These are phyloP conservation scores for Cutaneotrichosporon cavernicola DNA, from an alignment of 1,284 basidiomycete genomes.

Conservation along the genomic window DNA sequence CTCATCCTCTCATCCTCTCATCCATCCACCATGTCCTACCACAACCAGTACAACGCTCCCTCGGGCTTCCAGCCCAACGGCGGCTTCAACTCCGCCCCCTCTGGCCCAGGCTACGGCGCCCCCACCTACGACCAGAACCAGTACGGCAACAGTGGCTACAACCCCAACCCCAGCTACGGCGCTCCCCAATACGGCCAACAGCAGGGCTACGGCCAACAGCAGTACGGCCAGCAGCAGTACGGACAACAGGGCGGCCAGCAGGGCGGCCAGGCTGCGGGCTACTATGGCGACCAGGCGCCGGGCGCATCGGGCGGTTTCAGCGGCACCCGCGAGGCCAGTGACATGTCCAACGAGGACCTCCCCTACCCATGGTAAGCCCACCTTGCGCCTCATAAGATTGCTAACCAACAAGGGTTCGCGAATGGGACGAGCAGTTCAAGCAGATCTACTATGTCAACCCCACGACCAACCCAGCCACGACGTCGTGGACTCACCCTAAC, in stretches of 20 bases:
- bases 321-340: constrained; percentile 3
- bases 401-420: constrained; percentile 18
- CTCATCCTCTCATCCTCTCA: neutral
- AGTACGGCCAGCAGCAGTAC: constrained; percentile 7
- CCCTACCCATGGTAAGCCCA: constrained; percentile 18
- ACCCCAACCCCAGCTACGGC: constrained; percentile 8
- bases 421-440: constrained; percentile 38
- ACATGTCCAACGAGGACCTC: constrained; percentile 16
- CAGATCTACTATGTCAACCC: constrained; percentile 44
- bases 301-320: neutral
- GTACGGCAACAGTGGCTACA: constrained; percentile 4
- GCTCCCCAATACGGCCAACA: neutral
- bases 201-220: neutral
- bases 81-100: neutral
- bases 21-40: constrained; percentile 3
- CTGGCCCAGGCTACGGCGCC: neutral
- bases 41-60: constrained; percentile 1
- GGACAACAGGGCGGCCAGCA: constrained; percentile 2
- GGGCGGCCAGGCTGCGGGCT: neutral
- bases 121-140: neutral
- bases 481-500: constrained; percentile 37
- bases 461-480: constrained; percentile 33
- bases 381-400: too few relatives aligned
- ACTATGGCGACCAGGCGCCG: constrained; percentile 7
- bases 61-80: constrained; percentile 7